Evolutionary conservation across 805 yeast species (phyloP).

Genomic region (Torulaspora gathmanii): DNA sequence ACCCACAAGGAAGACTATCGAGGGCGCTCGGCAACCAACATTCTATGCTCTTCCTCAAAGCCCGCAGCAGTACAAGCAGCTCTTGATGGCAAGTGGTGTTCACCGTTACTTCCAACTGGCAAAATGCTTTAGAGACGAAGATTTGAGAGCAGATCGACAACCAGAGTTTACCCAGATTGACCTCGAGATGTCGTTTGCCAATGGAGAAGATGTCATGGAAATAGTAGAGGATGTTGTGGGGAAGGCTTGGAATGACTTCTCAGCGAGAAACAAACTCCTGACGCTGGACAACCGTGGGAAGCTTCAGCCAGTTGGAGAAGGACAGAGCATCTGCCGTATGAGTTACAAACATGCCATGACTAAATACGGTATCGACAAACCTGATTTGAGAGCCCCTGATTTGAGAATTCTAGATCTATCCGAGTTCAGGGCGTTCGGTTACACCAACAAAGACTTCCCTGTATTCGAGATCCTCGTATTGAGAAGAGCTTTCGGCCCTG

Average conservation of each 20-base stretch:
- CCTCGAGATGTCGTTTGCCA: slow-evolving; percentile 84
- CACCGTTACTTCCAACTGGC: slow-evolving; percentile 86
- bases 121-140: slow-evolving; percentile 93
- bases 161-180: slow-evolving; percentile 98
- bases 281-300: slow-evolving; percentile 30
- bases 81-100: slow-evolving; percentile 91
- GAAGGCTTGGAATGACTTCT: slow-evolving; percentile 51
- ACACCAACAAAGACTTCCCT: slow-evolving; percentile 48
- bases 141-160: slow-evolving; percentile 88
- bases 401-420: slow-evolving; percentile 50
- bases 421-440: slow-evolving; percentile 34
- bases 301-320: slow-evolving; percentile 17
- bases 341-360: slow-evolving; percentile 66
- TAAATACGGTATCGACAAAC: slow-evolving; percentile 87
- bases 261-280: slow-evolving; percentile 25
- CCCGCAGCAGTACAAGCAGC: slow-evolving; percentile 95
- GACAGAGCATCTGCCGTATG: slow-evolving; percentile 40
- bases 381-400: slow-evolving; percentile 67
- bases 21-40: slow-evolving; percentile 21
- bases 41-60: slow-evolving; percentile 95
- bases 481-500: slow-evolving; percentile 42
- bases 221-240: slow-evolving; percentile 57
- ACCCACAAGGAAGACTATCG: slow-evolving; percentile 64
- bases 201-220: slow-evolving; percentile 57
- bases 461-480: slow-evolving; percentile 72